phyloP scores from a whole-genome alignment of 139 green algal genomes.

The Coccomyxa sp. region DNA sequence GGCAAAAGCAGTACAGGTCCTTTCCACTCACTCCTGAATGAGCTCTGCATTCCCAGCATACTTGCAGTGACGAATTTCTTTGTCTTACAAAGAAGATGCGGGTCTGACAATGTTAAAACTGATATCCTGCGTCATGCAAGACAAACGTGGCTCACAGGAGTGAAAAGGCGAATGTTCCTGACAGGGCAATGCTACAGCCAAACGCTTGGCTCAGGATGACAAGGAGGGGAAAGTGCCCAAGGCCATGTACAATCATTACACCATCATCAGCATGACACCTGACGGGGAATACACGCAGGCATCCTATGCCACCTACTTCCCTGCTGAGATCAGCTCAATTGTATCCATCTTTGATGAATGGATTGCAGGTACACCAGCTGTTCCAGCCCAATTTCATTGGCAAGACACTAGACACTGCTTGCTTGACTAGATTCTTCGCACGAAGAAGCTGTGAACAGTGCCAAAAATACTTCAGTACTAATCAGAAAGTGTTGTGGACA shows the following conservation, averaged over 20 bases:
- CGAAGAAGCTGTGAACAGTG: no score
- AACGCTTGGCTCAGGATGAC: conserved; percentile 2
- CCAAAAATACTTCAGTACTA: no score
- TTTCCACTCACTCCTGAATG: no score
- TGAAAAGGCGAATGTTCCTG: no score
- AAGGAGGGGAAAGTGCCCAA: conserved; percentile 7
- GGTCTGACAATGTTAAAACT: no score
- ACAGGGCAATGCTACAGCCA: conserved; percentile 4
- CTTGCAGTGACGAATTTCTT: no score
- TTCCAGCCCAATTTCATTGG: not conserved
- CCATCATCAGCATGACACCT: not conserved
- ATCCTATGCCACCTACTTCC: conserved; percentile 11
- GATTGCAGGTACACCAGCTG: not conserved
- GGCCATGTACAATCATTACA: conserved; percentile 15
- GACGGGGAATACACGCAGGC: conserved; percentile 6
- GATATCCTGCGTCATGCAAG: no score
- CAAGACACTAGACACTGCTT: not conserved
- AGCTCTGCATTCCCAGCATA: no score
- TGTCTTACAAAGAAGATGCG: no score
- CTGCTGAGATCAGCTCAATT: conserved; percentile 7
- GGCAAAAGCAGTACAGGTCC: conserved; percentile 5
- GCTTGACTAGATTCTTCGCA: no score
- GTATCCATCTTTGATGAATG: not conserved
- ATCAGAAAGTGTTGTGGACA: no score
- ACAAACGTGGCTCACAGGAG: no score